Base-by-base conservation (phyloP, 2,329 filamentous ascomycete species). In the Phialophora tarda region DNA sequence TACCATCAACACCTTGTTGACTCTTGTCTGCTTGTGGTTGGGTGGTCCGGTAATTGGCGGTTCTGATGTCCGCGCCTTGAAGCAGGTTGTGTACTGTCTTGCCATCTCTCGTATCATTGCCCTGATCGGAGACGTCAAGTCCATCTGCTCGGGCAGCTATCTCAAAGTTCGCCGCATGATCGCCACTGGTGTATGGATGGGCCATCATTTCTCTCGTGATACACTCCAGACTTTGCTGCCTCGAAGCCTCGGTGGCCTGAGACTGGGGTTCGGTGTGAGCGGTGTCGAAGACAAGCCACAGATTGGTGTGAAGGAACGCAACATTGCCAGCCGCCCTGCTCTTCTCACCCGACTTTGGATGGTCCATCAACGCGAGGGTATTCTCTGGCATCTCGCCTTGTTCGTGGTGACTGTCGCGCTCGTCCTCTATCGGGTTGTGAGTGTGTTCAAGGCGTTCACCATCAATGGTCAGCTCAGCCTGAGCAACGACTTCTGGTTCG, bases 181-280 rank as follows among this genome's bases (percentile, higher is more conserved):
- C 24, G 67, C 65, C n/a, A 69, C 65, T 17, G 63, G 64, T 24
- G 67, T 60, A 21, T 71, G 69, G 69, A 44, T 67, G 32, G 64
- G 65, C 23, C 59, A 68, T 30, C 69, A 71, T 54, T 69, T 71
- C 58, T 59, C 69, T 26, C 62, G 63, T 6, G 69, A 67, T 34
- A 59, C 59, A 21, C n/a, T 69, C n/a, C 58, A 63, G 32, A 67
- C 51, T 24, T 32, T 69, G 24, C 24, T 71, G 6, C 62, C 69
- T 2, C 50, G 50, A 48, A 21, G 44, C 2, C 38, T 65, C n/a
- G 62, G 59, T 23, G 65, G 63, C 21, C 50, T 50, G 24, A 34
- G 53, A n/a, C 65, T 70, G n/a, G 58, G 62, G 4, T 71, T 71
- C 48, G 56, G 59, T 17, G 65, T 71, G 14, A 69, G 63, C 24